phyloP scores from a whole-genome alignment of 2,329 filamentous ascomycete genomes.

The Rutstroemia sp. region DNA sequence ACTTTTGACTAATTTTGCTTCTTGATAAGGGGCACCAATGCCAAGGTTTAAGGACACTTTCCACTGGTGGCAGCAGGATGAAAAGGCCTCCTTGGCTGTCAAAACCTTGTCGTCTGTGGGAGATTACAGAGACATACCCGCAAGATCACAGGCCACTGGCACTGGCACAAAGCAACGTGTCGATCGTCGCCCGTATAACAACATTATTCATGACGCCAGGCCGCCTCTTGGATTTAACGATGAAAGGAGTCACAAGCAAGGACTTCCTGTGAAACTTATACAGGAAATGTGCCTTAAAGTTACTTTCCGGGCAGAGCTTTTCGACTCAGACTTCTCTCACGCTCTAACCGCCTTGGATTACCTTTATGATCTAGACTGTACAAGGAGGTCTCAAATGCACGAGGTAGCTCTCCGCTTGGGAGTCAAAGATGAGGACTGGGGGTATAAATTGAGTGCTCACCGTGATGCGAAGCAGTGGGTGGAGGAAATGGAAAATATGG shows the following conservation, averaged over 20 bases:
- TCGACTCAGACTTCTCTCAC: slow-evolving; percentile 18
- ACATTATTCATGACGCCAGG: slow-evolving; percentile 14
- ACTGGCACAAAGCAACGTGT: slow-evolving; percentile 12
- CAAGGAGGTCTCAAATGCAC: slow-evolving; percentile 14
- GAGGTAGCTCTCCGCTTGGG: slow-evolving; percentile 18
- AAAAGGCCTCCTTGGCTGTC: slow-evolving; percentile 7
- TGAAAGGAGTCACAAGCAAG: slow-evolving; percentile 1
- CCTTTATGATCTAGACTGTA: slow-evolving; percentile 22
- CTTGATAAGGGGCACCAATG: slow-evolving; percentile 17
- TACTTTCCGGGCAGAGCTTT: slow-evolving; percentile 15
- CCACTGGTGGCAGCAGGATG: slow-evolving; percentile 21
- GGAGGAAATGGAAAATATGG: slow-evolving; percentile 17
- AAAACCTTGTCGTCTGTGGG: slow-evolving; percentile 16
- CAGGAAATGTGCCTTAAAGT: slow-evolving; percentile 15
- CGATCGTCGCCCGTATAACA: slow-evolving; percentile 14
- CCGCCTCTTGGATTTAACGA: not conserved
- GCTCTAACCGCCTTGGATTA: slow-evolving; percentile 24
- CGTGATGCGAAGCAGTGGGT: slow-evolving; percentile 20
- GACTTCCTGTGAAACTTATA: slow-evolving; percentile 16
- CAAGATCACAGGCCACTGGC: not conserved
- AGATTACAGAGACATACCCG: too few relatives aligned
- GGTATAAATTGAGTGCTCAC: slow-evolving; percentile 14
- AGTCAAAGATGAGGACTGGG: slow-evolving; percentile 21
- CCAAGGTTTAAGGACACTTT: slow-evolving; percentile 20
- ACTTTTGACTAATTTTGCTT: not conserved